phyloP scores from a whole-genome alignment of 2,329 filamentous ascomycete genomes.

The Colletotrichum magnum region DNA sequence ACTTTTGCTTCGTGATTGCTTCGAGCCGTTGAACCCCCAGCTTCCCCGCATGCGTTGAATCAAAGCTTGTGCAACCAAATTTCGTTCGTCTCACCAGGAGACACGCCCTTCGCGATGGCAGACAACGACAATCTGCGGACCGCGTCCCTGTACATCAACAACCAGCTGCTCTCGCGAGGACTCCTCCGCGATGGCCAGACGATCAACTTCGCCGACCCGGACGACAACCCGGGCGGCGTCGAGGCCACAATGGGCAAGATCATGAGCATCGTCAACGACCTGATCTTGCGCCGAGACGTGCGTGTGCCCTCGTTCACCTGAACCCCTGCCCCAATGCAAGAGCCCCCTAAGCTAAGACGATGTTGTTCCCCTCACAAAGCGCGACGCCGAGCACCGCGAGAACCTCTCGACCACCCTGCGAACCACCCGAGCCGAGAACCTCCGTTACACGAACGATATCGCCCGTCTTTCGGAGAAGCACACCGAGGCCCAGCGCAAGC shows the following conservation, averaged over 20 bases:
- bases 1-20: slow-evolving; percentile 21
- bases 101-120: slow-evolving; percentile 58
- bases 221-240: slow-evolving; percentile 72
- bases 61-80: slow-evolving; percentile 4
- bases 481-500: slow-evolving; percentile 67
- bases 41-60: slow-evolving; percentile 24
- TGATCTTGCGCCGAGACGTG: slow-evolving; percentile 92
- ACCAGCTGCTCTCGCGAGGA: slow-evolving; percentile 77
- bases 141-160: slow-evolving; percentile 81
- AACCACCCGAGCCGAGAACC: slow-evolving; percentile 79
- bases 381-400: slow-evolving; percentile 91
- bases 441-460: slow-evolving; percentile 80
- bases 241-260: slow-evolving; percentile 84
- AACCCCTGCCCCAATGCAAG: slow-evolving; percentile 1
- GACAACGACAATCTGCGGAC: slow-evolving; percentile 75
- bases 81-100: slow-evolving; percentile 17
- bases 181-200: slow-evolving; percentile 76
- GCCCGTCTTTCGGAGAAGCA: slow-evolving; percentile 69
- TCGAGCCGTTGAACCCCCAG: slow-evolving; percentile 1
- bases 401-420: slow-evolving; percentile 84
- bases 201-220: slow-evolving; percentile 87
- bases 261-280: slow-evolving; percentile 93
- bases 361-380: slow-evolving; percentile 62
- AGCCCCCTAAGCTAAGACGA: slow-evolving; percentile 24
- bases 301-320: slow-evolving; percentile 49